A percentile compares a stretch with the other conserved stretches of the same genome.
These are phyloP conservation scores for Eurotiales sp. DNA, from an alignment of 2,329 filamentous ascomycete genomes.

Conservation along the genomic window DNA sequence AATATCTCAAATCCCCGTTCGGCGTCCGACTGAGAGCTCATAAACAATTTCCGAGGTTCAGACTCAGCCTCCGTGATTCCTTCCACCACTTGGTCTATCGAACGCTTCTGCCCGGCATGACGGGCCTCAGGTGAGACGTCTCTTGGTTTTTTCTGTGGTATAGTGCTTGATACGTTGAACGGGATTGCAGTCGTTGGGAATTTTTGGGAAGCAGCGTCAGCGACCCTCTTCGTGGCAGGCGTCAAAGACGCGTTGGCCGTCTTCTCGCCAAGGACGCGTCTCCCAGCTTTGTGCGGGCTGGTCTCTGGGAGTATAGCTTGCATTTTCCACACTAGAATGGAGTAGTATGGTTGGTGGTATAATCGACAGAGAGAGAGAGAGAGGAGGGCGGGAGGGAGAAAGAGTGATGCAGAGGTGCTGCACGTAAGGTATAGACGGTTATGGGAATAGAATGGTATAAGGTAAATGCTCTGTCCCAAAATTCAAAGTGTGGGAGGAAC, in stretches of 20 bases:
- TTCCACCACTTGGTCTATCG: conserved; percentile 37
- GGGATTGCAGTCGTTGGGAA: conserved; percentile 27
- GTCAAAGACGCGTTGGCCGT: conserved; percentile 39
- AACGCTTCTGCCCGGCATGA: conserved; percentile 39
- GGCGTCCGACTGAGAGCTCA: conserved; percentile 8
- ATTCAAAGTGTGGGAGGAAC: no score
- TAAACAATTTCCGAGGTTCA: conserved; percentile 17
- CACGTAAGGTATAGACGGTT: neutral
- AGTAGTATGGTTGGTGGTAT: neutral
- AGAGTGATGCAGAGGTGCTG: neutral
- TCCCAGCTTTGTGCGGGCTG: conserved; percentile 34
- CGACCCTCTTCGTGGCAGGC: conserved; percentile 22
- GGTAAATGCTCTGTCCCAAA: no score
- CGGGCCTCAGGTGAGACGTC: conserved; percentile 26
- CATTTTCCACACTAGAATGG: conserved; percentile 17
- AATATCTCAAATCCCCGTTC: conserved; percentile 22
- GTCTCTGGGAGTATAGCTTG: conserved; percentile 21
- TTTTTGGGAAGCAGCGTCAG: conserved; percentile 17
- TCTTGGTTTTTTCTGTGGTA: conserved; percentile 25
- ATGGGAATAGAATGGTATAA: neutral
- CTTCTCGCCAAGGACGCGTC: conserved; percentile 40
- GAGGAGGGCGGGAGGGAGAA: no score
- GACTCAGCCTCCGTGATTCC: conserved; percentile 20
- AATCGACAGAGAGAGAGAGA: neutral
- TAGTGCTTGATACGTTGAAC: conserved; percentile 20